phyloP scores from a whole-genome alignment of 78 protist species.

The Dictyostelium capitatum region DNA sequence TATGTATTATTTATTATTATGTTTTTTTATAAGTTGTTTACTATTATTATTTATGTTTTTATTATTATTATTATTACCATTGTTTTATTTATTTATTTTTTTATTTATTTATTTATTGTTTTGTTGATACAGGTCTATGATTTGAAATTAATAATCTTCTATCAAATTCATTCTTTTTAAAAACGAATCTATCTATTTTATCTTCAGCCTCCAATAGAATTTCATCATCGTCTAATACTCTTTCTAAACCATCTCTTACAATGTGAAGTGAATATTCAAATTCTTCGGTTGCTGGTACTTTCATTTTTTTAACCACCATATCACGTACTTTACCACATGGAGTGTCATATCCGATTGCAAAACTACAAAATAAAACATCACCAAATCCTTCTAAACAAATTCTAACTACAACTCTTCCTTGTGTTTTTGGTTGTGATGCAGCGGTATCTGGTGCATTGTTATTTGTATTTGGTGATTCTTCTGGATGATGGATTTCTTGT shows the following conservation, averaged over 20 bases:
- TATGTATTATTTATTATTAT: background rate
- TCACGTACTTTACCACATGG: conserved; percentile 59
- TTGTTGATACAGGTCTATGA: conserved; percentile 50
- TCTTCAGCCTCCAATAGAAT: conserved; percentile 64
- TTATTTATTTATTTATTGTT: conserved; percentile 8
- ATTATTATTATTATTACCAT: background rate
- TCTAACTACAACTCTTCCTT: conserved; percentile 68
- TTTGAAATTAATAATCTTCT: conserved; percentile 56
- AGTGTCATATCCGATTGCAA: conserved; percentile 78
- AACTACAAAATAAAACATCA: conserved; percentile 68
- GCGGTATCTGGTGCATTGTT: too few relatives aligned
- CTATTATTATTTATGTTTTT: background rate
- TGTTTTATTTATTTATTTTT: background rate
- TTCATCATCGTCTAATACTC: conserved; percentile 75
- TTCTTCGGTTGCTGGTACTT: conserved; percentile 37
- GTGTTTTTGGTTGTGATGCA: conserved; percentile 7
- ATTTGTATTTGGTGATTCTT: background rate
- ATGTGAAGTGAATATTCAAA: conserved; percentile 42
- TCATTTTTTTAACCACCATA: conserved; percentile 72
- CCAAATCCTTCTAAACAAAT: conserved; percentile 83
- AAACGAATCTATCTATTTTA: conserved; percentile 76
- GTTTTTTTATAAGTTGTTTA: background rate
- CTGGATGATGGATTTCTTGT: background rate
- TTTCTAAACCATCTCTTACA: conserved; percentile 74
- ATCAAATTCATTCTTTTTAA: conserved; percentile 46